Evolutionary conservation across 352 stramenopile genomes (phyloP).

Genomic region (Globisporangium lucens): DNA sequence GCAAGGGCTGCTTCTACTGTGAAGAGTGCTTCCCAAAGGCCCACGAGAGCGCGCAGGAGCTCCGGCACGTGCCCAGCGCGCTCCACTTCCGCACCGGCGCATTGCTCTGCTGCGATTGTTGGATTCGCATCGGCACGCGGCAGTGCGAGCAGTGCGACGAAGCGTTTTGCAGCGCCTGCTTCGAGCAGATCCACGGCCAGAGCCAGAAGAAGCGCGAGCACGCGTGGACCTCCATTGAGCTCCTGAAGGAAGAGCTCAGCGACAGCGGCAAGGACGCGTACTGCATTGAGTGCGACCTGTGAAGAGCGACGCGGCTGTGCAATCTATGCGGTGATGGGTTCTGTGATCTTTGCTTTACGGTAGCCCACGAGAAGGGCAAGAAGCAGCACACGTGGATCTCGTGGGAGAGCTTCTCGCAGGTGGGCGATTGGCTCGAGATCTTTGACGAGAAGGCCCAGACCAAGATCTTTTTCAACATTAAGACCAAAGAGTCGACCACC

Average conservation of each 20-base stretch:
- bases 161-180: constrained; percentile 57
- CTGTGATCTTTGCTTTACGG: constrained; percentile 55
- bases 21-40: constrained; percentile 47
- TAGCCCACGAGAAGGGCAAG: constrained; percentile 50
- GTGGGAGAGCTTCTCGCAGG: constrained; percentile 44
- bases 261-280: constrained; percentile 49
- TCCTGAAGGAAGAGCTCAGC: constrained; percentile 51
- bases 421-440: constrained; percentile 77
- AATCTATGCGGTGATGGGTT: constrained; percentile 82
- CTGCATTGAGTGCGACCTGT: constrained; percentile 68
- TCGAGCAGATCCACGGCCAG: constrained; percentile 30
- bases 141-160: constrained; percentile 63
- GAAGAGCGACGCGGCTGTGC: constrained; percentile 40
- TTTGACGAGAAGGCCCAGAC: constrained; percentile 40
- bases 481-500: constrained; percentile 71
- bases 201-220: constrained; percentile 36
- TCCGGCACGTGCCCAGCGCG: constrained; percentile 36
- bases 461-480: constrained; percentile 70
- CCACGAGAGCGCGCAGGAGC: constrained; percentile 45
- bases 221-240: constrained; percentile 35
- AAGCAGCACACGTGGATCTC: constrained; percentile 67
- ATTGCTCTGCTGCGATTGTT: constrained; percentile 56
- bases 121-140: constrained; percentile 31
- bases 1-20: constrained; percentile 54
- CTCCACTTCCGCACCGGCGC: constrained; percentile 55